Evolutionary conservation across 768 basidiomycete species (phyloP).

Genomic region (Lactarius deliciosus): DNA sequence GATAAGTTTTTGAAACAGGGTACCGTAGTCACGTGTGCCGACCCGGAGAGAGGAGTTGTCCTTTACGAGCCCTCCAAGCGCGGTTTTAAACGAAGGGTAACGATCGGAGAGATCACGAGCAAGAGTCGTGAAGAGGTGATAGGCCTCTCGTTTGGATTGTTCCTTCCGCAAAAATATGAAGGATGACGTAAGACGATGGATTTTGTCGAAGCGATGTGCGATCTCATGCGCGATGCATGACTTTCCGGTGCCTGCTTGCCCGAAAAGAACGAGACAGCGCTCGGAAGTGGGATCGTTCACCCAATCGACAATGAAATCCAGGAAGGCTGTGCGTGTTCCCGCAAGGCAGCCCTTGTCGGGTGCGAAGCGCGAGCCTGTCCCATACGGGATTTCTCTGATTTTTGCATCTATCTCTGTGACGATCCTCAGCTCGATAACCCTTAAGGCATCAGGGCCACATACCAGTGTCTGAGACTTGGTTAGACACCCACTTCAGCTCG

Average conservation of each 20-base stretch:
- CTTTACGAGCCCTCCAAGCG: neutral
- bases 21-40: neutral
- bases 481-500: neutral
- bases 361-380: neutral
- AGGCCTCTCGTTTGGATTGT: neutral
- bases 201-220: neutral
- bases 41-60: neutral
- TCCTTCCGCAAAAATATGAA: conserved; percentile 3
- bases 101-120: neutral
- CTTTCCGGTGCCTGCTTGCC: neutral
- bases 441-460: neutral
- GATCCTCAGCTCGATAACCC: neutral
- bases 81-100: neutral
- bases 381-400: neutral
- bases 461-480: neutral
- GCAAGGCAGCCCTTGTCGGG: neutral
- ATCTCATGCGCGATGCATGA: too few species aligned
- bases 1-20: neutral
- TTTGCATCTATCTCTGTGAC: neutral
- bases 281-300: neutral
- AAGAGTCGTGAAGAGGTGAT: conserved; percentile 4
- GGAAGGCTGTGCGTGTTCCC: neutral
- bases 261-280: neutral
- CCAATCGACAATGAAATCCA: neutral
- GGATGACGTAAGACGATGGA: neutral